Base-by-base conservation (phyloP, 352 stramenopile genomes). In the Globisporangium cederbergense region DNA sequence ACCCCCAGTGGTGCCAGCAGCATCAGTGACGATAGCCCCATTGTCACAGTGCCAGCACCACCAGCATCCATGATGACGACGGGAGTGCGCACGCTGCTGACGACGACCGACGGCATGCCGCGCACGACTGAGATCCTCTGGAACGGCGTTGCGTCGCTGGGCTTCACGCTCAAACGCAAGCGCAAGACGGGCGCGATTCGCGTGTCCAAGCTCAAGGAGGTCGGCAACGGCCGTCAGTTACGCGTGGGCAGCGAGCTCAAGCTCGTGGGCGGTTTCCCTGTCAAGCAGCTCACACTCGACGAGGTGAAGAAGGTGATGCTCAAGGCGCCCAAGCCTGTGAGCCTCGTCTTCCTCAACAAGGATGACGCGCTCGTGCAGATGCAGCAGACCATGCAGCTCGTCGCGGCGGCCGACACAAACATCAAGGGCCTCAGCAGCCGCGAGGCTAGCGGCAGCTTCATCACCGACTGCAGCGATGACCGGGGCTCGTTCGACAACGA, bases 221-320 rank as follows among this genome's bases (percentile, higher is more conserved):
- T 64, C 25, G 71, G 68, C 10, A 52, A 54, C 16, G 32, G 64
- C 11, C 68, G 71, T n/a, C 76, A 71, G 32, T 60, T 93, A 28
- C 74, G 77, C 18, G 68, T 89, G 13, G 83, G 83, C 59, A 93
- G 82, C 62, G 77, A 89, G 64, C 74, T 93, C 25, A 87, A 83
- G 67, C 82, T 91, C 55, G 82, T 93, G 11, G 78, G 81, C 30
- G 83, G 83, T 20, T 91, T 93, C 65, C 82, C 83, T 2, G 79
- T 93, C 14, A 74, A 81, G 66, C 78, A 83, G 18, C 72, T 93
- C 46, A 91, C 79, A 49, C 72, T 90, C 9, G 62, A 71, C 42
- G 83, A 89, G 58, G 78, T 93, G 18, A 93, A 93, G 71, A 89
- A 90, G 65, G 73, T 93, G 52, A 90, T 93, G 79, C 71, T 90